Evolutionary conservation across 495 filamentous ascomycete genomes (phyloP).

Genomic region (Echria macrotheca): DNA sequence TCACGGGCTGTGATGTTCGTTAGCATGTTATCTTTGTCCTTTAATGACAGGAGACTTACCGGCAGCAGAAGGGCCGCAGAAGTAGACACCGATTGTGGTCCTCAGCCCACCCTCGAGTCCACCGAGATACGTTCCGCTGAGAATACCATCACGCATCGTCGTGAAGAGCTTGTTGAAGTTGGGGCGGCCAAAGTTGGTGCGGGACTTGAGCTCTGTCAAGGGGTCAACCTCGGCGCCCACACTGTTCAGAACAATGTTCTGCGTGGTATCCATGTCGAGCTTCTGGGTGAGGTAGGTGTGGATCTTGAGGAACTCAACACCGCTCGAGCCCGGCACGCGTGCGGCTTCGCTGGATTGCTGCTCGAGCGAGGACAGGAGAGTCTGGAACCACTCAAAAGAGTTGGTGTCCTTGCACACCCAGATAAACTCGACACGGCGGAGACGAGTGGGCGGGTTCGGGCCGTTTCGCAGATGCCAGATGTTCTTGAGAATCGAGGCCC

Average conservation of each 20-base stretch:
- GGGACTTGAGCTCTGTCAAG: constrained; percentile 78
- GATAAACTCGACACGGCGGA: constrained; percentile 96
- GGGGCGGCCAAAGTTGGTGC: constrained; percentile 94
- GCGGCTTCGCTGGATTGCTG: constrained; percentile 69
- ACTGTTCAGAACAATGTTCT: constrained; percentile 95
- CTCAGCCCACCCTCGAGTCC: constrained; percentile 67
- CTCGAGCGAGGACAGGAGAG: constrained; percentile 86
- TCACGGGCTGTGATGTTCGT: constrained; percentile 31
- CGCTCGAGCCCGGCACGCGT: constrained; percentile 36
- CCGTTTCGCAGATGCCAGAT: constrained; percentile 92
- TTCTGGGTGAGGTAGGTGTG: constrained; percentile 96
- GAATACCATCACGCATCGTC: constrained; percentile 81
- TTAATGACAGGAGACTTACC: constrained; percentile 31
- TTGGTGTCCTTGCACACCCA: constrained; percentile 96
- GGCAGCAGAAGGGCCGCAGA: constrained; percentile 66
- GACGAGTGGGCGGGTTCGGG: constrained; percentile 77
- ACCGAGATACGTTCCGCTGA: constrained; percentile 75
- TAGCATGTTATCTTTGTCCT: neutral
- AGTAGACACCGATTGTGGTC: constrained; percentile 94
- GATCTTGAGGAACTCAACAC: constrained; percentile 88
- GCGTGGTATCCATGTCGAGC: constrained; percentile 82
- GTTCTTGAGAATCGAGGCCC: constrained; percentile 96
- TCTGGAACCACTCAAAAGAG: constrained; percentile 99
- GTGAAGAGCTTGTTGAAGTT: constrained; percentile 80
- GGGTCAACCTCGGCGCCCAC: constrained; percentile 85